phyloP scores from a whole-genome alignment of 78 protist species.

The Dictyostelium capitatum region DNA sequence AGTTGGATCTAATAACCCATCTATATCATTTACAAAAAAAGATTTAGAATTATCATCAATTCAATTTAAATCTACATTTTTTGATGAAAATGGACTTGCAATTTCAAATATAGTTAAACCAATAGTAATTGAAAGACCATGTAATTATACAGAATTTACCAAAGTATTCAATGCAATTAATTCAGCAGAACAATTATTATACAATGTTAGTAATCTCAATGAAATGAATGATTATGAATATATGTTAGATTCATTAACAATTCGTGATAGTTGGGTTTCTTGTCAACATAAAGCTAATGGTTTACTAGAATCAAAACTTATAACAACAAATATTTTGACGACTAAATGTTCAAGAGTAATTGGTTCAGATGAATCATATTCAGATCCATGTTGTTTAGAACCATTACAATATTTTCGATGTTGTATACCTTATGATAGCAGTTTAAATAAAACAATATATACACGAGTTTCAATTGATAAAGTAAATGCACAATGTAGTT shows the following conservation, averaged over 20 bases:
- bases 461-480: not conserved
- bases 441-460: too few species aligned
- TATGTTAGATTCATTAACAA: constrained; percentile 13
- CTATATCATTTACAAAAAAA: not conserved
- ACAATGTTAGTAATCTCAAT: not conserved
- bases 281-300: not conserved
- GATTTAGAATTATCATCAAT: not conserved
- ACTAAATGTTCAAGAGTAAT: not conserved
- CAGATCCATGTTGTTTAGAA: constrained; percentile 43
- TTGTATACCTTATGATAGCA: not conserved
- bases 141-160: not conserved
- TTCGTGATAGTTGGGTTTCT: constrained; percentile 27
- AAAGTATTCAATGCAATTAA: not conserved
- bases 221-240: not conserved
- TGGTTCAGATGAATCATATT: not conserved
- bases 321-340: not conserved
- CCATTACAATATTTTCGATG: constrained; percentile 12
- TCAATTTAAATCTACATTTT: not conserved
- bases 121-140: not conserved
- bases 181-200: not conserved
- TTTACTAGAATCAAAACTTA: not conserved
- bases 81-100: not conserved
- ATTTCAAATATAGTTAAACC: not conserved
- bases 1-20: not conserved
- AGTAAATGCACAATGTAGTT: not conserved